phyloP scores from a whole-genome alignment of 257 asterid genomes.

The Galeopsis tetrahit region DNA sequence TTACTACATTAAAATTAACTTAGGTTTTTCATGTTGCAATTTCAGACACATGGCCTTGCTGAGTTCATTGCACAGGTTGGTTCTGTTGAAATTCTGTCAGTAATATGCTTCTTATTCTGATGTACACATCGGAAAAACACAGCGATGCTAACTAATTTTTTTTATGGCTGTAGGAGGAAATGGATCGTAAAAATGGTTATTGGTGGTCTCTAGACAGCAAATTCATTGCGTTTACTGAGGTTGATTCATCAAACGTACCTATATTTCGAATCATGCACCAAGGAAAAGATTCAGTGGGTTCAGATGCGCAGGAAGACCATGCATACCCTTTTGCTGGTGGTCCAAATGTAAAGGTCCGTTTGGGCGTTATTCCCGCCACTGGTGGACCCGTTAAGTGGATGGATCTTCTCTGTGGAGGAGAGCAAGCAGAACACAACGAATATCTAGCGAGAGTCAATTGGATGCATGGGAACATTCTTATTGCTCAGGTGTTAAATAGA shows the following conservation, averaged over 20 bases:
- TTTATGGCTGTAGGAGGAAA: slow-evolving; percentile 78
- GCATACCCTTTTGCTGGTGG: slow-evolving; percentile 93
- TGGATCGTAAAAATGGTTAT: slow-evolving; percentile 91
- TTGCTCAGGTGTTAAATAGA: slow-evolving; percentile 85
- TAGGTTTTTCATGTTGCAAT: slow-evolving; percentile 36
- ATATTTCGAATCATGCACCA: slow-evolving; percentile 93
- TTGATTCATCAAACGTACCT: slow-evolving; percentile 77
- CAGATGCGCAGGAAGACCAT: slow-evolving; percentile 93
- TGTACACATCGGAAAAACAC: neutral
- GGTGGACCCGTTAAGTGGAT: slow-evolving; percentile 85
- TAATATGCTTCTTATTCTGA: neutral
- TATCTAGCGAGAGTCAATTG: slow-evolving; percentile 88
- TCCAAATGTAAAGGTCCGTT: slow-evolving; percentile 74
- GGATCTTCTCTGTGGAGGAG: slow-evolving; percentile 83
- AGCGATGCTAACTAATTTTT: slow-evolving; percentile 24
- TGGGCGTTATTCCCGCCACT: slow-evolving; percentile 70
- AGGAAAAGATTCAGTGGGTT: slow-evolving; percentile 70
- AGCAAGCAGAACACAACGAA: slow-evolving; percentile 53
- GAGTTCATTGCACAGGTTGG: slow-evolving; percentile 97
- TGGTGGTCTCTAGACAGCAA: slow-evolving; percentile 99
- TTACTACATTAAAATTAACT: slow-evolving; percentile 30
- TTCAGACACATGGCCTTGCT: slow-evolving; percentile 90
- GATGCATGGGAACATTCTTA: slow-evolving; percentile 84
- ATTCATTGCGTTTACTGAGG: slow-evolving; percentile 78
- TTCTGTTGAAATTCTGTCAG: slow-evolving; percentile 5